These are phyloP conservation scores for Cutaneotrichosporon dermatis DNA, from an alignment of 1,284 basidiomycete genomes.

Conservation along the genomic window DNA sequence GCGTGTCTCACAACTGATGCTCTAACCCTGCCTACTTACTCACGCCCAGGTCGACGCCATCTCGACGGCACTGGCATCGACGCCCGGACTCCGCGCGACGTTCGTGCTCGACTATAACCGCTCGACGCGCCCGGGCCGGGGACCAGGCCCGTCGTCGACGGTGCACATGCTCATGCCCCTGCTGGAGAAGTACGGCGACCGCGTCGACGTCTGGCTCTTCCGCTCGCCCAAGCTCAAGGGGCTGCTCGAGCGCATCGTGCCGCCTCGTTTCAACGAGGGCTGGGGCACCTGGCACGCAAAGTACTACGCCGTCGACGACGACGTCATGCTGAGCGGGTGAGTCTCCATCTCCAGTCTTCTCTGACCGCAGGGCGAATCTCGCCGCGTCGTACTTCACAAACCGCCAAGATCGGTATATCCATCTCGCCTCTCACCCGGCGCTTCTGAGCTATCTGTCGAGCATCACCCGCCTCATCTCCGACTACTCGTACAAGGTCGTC, in stretches of 20 bases:
- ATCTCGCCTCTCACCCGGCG: constrained; percentile 60
- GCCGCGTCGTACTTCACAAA: constrained; percentile 91
- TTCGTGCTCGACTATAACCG: constrained; percentile 85
- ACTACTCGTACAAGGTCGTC: constrained; percentile 62
- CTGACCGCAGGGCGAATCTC: constrained; percentile 75
- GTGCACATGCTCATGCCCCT: constrained; percentile 70
- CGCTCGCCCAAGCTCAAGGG: constrained; percentile 79
- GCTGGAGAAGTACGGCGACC: constrained; percentile 63
- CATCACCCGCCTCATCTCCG: constrained; percentile 65
- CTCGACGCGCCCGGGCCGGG: constrained; percentile 69
- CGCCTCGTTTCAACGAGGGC: constrained; percentile 92
- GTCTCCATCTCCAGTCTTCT: constrained; percentile 36
- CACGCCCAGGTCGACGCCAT: constrained; percentile 62
- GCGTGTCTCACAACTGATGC: background rate
- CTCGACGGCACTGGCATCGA: constrained; percentile 57
- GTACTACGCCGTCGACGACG: constrained; percentile 88
- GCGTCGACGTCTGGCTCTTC: constrained; percentile 74
- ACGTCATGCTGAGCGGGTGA: constrained; percentile 88
- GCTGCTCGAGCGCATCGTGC: constrained; percentile 69
- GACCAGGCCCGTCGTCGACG: constrained; percentile 56
- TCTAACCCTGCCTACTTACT: background rate
- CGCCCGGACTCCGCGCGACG: constrained; percentile 63
- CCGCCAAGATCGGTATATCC: constrained; percentile 89
- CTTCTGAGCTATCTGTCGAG: constrained; percentile 78
- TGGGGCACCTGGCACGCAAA: constrained; percentile 99